Percentiles rank a stretch among this genome's conserved stretches.
phyloP scores from a whole-genome alignment of 2,329 filamentous ascomycete genomes.

The Venturia carpophila region DNA sequence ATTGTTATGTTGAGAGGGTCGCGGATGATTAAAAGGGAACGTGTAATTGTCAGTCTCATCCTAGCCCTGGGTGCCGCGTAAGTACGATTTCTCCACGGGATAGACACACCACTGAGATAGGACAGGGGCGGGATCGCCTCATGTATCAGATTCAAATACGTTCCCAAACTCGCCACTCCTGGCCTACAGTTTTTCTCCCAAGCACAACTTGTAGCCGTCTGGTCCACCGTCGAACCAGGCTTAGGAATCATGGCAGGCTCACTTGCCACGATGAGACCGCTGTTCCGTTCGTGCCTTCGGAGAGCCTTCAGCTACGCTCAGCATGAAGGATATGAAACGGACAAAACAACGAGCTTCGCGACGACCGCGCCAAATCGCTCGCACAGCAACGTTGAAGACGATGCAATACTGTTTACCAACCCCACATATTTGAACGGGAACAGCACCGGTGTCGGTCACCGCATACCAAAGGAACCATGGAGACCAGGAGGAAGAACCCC shows the following conservation, averaged over 20 bases:
- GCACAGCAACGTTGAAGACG: neutral
- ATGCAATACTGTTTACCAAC: neutral
- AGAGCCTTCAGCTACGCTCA: neutral
- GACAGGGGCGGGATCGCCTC: conserved; percentile 19
- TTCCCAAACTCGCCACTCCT: conserved; percentile 2
- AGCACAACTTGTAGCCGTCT: conserved; percentile 12
- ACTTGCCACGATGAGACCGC: conserved; percentile 19
- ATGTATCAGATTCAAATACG: conserved; percentile 17
- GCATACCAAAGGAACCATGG: conserved; percentile 1
- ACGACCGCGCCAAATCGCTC: neutral
- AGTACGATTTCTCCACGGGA: neutral
- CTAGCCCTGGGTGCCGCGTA: conserved; percentile 34
- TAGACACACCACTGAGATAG: neutral
- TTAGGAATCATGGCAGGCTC: conserved; percentile 17
- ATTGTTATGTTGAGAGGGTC: conserved; percentile 34
- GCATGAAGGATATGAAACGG: neutral
- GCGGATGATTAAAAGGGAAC: conserved; percentile 35
- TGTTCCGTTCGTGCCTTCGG: conserved; percentile 14
- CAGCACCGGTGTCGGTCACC: neutral
- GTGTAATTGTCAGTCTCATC: conserved; percentile 34
- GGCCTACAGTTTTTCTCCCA: conserved; percentile 6
- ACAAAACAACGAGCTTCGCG: neutral
- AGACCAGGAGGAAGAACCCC: neutral
- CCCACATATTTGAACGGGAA: neutral
- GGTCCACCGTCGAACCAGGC: conserved; percentile 19